Evolutionary conservation across 805 yeast species (phyloP), one percentile per base, ranked within the genome.

Genomic region (Wickerhamiella occidentalis): DNA sequence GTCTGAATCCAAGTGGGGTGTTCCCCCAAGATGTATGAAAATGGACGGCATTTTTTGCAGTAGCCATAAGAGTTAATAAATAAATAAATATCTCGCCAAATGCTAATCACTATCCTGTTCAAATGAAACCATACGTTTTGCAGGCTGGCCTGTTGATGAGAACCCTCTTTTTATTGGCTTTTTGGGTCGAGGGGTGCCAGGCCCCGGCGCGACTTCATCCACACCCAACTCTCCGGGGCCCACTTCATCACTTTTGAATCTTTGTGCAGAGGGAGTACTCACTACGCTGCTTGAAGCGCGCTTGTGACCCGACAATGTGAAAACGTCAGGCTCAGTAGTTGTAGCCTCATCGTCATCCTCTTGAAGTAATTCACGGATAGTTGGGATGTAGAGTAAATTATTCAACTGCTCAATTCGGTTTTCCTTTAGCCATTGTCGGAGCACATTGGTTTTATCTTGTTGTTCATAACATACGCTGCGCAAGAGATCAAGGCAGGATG

Each of bases 401-500:
- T 9, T 11, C 6, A 33, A 26, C 11, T 35, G 40, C 17, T 29
- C 28, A 4, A 25, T 19, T 2, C 40, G 40, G 33, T 40, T 40
- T 5, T 11, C 33, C 4, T 18, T 6, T 7, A 47, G 28, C 50
- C 50, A 47, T 13, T 47, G 15, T 9, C 50, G 25, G 3, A 47
- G 25, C 26, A 37, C 41, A 22, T 37, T 21, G 15, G 28, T 13
- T 19, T 29, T 30, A 15, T 36, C 15, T 12, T 23, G 21, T 18
- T 11, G 18, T 13, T 22, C 42, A 3, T 26, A 1, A 21, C 26
- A 19, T 23, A 47, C 21, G 28, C 29, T 28, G 36, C 51, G 50
- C 47, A 64, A 52, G 35, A 88, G 68, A 60, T 83, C 87, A 42
- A 86, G 68, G 54, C 90, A 75, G 5, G 88, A 75, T 0, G 96